phyloP scores from a whole-genome alignment of 441 rosid species.

The Syzygium malaccense region DNA sequence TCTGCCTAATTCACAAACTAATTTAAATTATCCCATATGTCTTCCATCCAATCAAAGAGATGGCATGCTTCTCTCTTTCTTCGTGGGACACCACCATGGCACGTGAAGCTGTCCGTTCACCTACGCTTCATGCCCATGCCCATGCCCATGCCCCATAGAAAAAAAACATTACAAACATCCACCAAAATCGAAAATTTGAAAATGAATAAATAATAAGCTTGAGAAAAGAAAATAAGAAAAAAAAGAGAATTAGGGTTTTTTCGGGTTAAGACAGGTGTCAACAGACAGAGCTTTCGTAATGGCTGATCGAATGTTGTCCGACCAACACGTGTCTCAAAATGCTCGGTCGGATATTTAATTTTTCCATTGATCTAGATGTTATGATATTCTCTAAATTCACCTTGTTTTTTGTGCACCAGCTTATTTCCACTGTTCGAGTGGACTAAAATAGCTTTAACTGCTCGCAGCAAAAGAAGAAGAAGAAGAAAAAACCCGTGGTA shows the following conservation, averaged over 20 bases:
- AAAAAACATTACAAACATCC: not conserved
- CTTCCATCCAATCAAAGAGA: not conserved
- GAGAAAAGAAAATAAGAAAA: not conserved
- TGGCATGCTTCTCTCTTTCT: not conserved
- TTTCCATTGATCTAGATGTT: not conserved
- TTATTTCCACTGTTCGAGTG: not conserved
- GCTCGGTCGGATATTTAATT: conserved; percentile 8
- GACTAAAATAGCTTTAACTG: not conserved
- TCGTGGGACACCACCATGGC: not conserved
- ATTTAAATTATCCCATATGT: not conserved
- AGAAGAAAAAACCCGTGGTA: not conserved
- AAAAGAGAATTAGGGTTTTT: not conserved
- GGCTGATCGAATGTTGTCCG: conserved; percentile 10
- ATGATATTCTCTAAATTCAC: not conserved
- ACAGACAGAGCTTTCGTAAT: not conserved
- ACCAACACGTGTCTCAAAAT: conserved; percentile 50
- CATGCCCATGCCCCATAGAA: not conserved
- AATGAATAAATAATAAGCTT: not conserved
- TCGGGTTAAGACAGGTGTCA: not conserved
- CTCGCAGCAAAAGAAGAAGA: not conserved
- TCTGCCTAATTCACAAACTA: not conserved
- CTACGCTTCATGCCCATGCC: not conserved
- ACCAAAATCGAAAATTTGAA: not conserved
- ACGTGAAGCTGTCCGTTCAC: not conserved
- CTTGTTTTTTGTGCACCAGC: not conserved